phyloP scores from a whole-genome alignment of 192 early-diverging fungal species.

The Coemansia sp. region DNA sequence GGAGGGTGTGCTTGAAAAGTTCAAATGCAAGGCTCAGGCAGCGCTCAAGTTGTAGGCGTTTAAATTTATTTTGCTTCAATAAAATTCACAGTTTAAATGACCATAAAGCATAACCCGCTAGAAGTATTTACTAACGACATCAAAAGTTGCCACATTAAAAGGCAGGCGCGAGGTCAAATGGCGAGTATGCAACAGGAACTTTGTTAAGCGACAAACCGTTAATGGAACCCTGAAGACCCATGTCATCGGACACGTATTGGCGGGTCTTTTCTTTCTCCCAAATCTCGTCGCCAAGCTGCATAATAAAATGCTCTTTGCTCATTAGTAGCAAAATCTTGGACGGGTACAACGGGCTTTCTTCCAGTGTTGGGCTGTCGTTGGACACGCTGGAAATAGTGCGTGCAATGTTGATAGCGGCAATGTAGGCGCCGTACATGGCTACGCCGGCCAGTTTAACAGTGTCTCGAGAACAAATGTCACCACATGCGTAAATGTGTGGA shows the following conservation, averaged over 20 bases:
- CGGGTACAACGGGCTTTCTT: conserved; percentile 13
- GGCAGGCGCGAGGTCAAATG: background rate
- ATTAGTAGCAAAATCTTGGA: conserved; percentile 38
- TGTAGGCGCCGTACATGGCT: conserved; percentile 41
- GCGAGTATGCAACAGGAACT: conserved; percentile 5
- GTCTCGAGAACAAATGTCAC: conserved; percentile 61
- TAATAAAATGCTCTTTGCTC: conserved; percentile 29
- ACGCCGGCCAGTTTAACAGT: conserved; percentile 45
- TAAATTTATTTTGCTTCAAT: too few species aligned
- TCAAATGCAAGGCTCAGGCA: too few species aligned
- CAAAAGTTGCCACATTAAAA: background rate
- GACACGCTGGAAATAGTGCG: conserved; percentile 4
- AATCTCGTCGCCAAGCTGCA: conserved; percentile 36
- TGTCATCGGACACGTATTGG: conserved; percentile 21
- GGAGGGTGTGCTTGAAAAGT: too few species aligned
- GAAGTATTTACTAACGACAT: too few species aligned
- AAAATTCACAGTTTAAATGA: too few species aligned
- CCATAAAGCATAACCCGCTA: too few species aligned
- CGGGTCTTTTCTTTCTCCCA: conserved; percentile 21
- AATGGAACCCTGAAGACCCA: conserved; percentile 28
- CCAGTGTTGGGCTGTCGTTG: conserved; percentile 7
- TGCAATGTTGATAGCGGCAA: conserved; percentile 43
- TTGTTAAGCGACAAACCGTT: conserved; percentile 14
- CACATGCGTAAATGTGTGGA: conserved; percentile 71
- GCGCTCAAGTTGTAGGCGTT: too few species aligned